Base-by-base conservation (phyloP, 2,329 filamentous ascomycete species). In the Simplicillium sp. region DNA sequence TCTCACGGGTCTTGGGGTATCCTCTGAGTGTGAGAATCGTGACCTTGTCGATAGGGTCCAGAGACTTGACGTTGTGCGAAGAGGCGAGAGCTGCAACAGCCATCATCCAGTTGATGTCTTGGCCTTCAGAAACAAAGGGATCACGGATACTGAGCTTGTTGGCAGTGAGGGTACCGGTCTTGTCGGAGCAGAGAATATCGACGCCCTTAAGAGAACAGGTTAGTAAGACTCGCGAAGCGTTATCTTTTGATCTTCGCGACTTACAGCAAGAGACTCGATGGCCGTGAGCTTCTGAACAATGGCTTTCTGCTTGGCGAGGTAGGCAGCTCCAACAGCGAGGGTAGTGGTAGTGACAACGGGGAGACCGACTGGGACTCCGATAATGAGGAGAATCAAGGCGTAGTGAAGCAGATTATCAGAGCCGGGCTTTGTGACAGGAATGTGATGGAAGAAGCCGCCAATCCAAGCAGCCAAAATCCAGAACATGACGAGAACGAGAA, bases 81-180 rank as follows among this genome's bases (percentile, higher is more conserved):
- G 82, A 86, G 43, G 82, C 83, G 42, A 87, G 75, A 46, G 82
- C 82, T 45, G 83, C 82, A 45, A 84, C 82, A 48, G 82, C 82
- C 82, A 87, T 86, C 82, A 87, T 86, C 82, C 82, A 87, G 20
- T 87, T 83, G 61, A 86, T 77, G 62, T 86, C 82, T 57, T 84
- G 77, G 53, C 82, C 83, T 61, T 86, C 82, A 46, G 80, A 77
- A 44, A 86, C 81, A 64, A 81, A 87, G 15, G 83, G 83, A 57
- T 87, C 83, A 59, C 82, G 81, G 56, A 87, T 83, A 55, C 76
- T 82, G 40, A 87, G 73, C 68, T 87, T 82, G 62, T 84, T 84
- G 51, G 80, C 80, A 44, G 80, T 84, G 52, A 87, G 71, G 29
- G 83, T 87, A 69, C 83, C 83, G 36, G 83, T 87, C 75, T 87